phyloP scores from a whole-genome alignment of 352 stramenopile genomes.

The Pythium sp. region DNA sequence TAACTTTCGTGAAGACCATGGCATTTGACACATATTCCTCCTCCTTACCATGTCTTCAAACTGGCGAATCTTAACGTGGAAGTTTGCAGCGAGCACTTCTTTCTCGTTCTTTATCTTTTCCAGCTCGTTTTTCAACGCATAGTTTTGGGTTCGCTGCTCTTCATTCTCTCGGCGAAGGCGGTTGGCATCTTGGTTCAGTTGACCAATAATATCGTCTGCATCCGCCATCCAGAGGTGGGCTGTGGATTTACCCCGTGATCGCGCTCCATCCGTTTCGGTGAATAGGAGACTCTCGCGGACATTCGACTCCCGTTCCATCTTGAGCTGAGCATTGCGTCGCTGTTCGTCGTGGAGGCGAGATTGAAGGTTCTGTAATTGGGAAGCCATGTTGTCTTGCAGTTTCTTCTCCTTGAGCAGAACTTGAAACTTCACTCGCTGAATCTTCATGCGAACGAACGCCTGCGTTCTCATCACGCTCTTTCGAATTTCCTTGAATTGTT shows the following conservation, averaged over 20 bases:
- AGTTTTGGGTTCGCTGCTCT: constrained; percentile 47
- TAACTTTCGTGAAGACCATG: neutral
- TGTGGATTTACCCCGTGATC: constrained; percentile 54
- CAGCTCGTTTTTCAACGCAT: constrained; percentile 57
- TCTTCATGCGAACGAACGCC: constrained; percentile 62
- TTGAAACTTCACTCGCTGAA: constrained; percentile 53
- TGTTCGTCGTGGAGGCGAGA: constrained; percentile 63
- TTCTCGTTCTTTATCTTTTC: constrained; percentile 69
- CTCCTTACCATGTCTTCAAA: constrained; percentile 54
- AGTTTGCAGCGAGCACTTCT: constrained; percentile 68
- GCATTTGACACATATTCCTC: neutral
- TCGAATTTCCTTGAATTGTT: constrained; percentile 50
- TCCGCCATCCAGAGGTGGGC: constrained; percentile 85
- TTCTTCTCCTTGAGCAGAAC: constrained; percentile 50
- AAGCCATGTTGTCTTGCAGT: constrained; percentile 56
- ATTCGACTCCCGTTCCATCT: constrained; percentile 40
- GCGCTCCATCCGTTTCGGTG: constrained; percentile 35
- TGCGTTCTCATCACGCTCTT: constrained; percentile 59
- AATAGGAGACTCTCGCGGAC: constrained; percentile 45
- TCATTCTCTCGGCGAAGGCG: constrained; percentile 77
- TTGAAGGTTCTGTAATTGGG: constrained; percentile 54
- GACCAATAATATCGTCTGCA: constrained; percentile 77
- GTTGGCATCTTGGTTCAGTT: constrained; percentile 70
- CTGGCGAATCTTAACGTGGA: constrained; percentile 83
- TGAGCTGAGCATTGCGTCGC: constrained; percentile 51